These are phyloP conservation scores for Metahyphopichia silvanorum DNA, from an alignment of 805 yeast species.

Conservation along the genomic window DNA sequence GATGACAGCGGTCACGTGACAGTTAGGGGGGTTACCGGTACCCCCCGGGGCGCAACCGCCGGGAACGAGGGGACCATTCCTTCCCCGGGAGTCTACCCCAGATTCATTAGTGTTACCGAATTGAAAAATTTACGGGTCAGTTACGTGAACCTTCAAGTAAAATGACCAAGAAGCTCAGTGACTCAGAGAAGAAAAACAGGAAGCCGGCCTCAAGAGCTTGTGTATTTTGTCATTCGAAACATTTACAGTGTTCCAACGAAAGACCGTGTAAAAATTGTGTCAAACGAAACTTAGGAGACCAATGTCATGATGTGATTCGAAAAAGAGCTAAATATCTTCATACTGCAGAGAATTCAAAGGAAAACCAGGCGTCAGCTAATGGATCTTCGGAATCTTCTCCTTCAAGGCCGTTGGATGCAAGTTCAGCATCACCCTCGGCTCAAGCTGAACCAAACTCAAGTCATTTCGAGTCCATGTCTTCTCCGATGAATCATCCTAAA, in stretches of 20 bases:
- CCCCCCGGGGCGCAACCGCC: too few species aligned
- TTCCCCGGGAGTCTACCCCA: too few species aligned
- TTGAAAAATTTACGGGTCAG: too few species aligned
- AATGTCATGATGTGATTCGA: constrained; percentile 58
- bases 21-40: too few species aligned
- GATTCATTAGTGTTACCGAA: too few species aligned
- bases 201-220: constrained; percentile 71
- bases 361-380: background rate
- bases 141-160: too few species aligned
- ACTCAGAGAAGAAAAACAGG: constrained; percentile 50
- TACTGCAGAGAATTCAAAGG: background rate
- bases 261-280: constrained; percentile 73
- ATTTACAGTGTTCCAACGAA: constrained; percentile 65
- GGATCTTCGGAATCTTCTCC: background rate
- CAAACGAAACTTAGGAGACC: constrained; percentile 53
- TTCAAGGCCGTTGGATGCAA: too few species aligned
- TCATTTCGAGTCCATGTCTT: background rate
- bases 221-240: constrained; percentile 68
- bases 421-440: background rate
- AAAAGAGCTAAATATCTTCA: constrained; percentile 44
- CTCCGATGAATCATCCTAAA: background rate
- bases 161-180: constrained; percentile 64
- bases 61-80: too few species aligned
- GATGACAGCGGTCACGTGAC: too few species aligned
- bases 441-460: background rate